phyloP scores from a whole-genome alignment of 2,329 filamentous ascomycete species.

The Cladophialophora bantiana region DNA sequence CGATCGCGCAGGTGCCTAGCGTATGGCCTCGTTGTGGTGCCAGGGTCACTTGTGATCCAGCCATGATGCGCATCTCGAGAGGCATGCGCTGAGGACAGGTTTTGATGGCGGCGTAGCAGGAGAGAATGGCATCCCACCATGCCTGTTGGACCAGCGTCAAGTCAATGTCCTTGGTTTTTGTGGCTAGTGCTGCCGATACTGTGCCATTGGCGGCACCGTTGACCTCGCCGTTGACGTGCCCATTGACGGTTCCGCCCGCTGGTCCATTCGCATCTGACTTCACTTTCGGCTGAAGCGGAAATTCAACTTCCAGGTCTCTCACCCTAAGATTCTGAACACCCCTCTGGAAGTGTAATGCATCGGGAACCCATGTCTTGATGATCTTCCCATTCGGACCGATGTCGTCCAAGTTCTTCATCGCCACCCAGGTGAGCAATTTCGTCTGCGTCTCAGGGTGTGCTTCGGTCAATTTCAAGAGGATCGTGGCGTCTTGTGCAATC shows the following conservation, averaged over 20 bases:
- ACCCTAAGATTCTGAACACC: constrained; percentile 57
- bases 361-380: constrained; percentile 53
- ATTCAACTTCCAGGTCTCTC: constrained; percentile 55
- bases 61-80: constrained; percentile 38
- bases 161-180: constrained; percentile 47
- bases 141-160: constrained; percentile 54
- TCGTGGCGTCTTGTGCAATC: constrained; percentile 32
- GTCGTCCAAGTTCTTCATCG: constrained; percentile 38
- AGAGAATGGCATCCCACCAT: constrained; percentile 59
- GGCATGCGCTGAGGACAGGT: constrained; percentile 35
- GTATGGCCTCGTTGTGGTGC: constrained; percentile 33
- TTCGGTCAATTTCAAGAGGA: constrained; percentile 30
- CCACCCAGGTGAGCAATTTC: constrained; percentile 34
- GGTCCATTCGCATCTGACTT: neutral
- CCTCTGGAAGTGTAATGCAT: constrained; percentile 58
- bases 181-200: neutral
- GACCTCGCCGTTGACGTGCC: constrained; percentile 4
- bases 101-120: constrained; percentile 30
- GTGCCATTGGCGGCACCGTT: constrained; percentile 8
- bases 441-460: constrained; percentile 32
- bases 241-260: neutral
- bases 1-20: constrained; percentile 34
- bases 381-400: constrained; percentile 34
- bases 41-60: constrained; percentile 34
- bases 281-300: constrained; percentile 49